Evolutionary conservation across 2,329 filamentous ascomycete genomes (phyloP).

Genomic region (Hymenoscyphus salicellus): DNA sequence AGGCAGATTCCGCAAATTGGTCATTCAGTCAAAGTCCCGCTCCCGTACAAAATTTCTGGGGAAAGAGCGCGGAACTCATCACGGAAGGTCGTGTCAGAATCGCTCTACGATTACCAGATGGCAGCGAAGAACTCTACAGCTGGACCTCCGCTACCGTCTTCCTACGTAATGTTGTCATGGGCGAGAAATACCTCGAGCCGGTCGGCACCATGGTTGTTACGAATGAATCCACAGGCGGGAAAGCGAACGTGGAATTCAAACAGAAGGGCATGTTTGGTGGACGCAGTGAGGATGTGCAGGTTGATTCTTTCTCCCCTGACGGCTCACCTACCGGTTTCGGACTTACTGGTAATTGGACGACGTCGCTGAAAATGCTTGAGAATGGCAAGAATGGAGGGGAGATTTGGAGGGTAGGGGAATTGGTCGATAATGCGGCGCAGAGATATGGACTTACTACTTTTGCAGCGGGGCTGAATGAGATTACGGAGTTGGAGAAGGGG

Average conservation of each 20-base stretch:
- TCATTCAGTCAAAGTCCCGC: constrained; percentile 82
- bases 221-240: constrained; percentile 80
- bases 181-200: constrained; percentile 96
- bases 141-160: constrained; percentile 89
- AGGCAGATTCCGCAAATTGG: constrained; percentile 84
- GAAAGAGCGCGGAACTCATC: constrained; percentile 90
- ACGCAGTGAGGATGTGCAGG: constrained; percentile 81
- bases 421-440: constrained; percentile 75
- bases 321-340: constrained; percentile 65
- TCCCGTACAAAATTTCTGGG: constrained; percentile 97
- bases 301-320: constrained; percentile 67
- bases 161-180: constrained; percentile 91
- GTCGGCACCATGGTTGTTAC: constrained; percentile 83
- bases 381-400: constrained; percentile 61
- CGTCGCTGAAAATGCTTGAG: constrained; percentile 63
- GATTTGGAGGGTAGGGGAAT: constrained; percentile 73
- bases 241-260: constrained; percentile 86
- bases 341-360: constrained; percentile 82
- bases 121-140: constrained; percentile 76
- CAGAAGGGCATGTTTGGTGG: constrained; percentile 96
- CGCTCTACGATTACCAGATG: constrained; percentile 63
- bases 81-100: constrained; percentile 85
- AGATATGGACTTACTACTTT: constrained; percentile 89
- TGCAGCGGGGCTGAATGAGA: constrained; percentile 81
- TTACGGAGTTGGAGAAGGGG: constrained; percentile 73